phyloP scores from a whole-genome alignment of 805 yeast genomes.

The Hanseniaspora valbyensis region DNA sequence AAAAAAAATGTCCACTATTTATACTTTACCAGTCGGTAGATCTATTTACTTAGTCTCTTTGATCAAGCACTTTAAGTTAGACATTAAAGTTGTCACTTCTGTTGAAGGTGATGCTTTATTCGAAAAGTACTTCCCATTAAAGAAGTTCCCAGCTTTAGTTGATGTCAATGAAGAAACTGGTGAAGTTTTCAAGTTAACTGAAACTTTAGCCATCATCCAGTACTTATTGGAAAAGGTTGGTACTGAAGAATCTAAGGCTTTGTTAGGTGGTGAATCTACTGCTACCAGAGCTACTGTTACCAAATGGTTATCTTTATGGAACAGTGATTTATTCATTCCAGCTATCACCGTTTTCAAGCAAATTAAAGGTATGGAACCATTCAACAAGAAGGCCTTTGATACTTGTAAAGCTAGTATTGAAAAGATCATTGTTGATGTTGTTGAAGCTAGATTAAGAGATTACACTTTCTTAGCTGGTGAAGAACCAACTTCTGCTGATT shows the following conservation, averaged over 20 bases:
- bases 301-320: conserved; percentile 69
- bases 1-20: conserved; percentile 56
- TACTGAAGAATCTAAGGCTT: conserved; percentile 26
- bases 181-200: conserved; percentile 47
- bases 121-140: conserved; percentile 49
- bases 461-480: conserved; percentile 66
- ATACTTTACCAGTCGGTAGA: conserved; percentile 35
- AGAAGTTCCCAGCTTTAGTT: conserved; percentile 54
- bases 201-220: conserved; percentile 52
- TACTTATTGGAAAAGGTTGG: conserved; percentile 35
- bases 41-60: conserved; percentile 38
- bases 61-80: conserved; percentile 49
- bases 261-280: conserved; percentile 33
- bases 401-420: conserved; percentile 27
- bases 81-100: conserved; percentile 30
- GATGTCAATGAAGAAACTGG: conserved; percentile 42
- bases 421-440: conserved; percentile 30
- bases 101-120: conserved; percentile 34
- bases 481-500: conserved; percentile 54
- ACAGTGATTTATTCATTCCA: conserved; percentile 48
- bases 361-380: conserved; percentile 54
- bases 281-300: conserved; percentile 33
- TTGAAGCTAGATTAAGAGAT: conserved; percentile 48
- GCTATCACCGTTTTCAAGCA: conserved; percentile 39
- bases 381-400: conserved; percentile 52